These are phyloP conservation scores for Alternaria consortialis DNA, from an alignment of 2,329 filamentous ascomycete species.

Conservation along the genomic window DNA sequence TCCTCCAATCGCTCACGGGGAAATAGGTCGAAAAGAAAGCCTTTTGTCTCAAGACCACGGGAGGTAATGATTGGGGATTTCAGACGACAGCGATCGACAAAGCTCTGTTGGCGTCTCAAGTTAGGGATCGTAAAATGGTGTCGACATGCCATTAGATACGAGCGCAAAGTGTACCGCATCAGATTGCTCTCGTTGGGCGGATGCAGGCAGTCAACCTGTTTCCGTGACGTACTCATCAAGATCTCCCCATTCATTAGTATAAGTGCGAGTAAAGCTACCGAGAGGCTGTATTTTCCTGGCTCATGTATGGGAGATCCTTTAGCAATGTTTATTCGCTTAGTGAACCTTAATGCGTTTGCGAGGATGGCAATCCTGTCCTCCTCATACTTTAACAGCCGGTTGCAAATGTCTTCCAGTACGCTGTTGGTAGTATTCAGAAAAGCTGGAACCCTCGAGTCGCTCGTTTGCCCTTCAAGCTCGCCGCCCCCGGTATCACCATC, in stretches of 20 bases:
- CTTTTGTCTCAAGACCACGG: conserved; percentile 19
- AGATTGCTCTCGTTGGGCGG: not conserved
- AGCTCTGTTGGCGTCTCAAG: conserved; percentile 13
- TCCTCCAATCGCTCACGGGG: not conserved
- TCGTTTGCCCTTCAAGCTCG: not conserved
- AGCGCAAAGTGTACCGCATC: conserved; percentile 8
- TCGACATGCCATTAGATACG: conserved; percentile 10
- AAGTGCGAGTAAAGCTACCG: conserved; percentile 22
- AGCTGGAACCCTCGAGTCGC: not conserved
- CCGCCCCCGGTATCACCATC: not conserved
- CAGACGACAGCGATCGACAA: conserved; percentile 28
- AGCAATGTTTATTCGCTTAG: conserved; percentile 19
- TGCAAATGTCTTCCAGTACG: conserved; percentile 27
- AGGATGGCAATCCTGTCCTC: conserved; percentile 28
- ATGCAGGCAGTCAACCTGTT: not conserved
- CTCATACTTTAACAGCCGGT: conserved; percentile 18
- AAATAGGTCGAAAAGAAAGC: conserved; percentile 18
- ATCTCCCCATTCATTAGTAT: conserved; percentile 32
- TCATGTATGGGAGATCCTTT: conserved; percentile 1
- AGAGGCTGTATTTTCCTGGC: conserved; percentile 21
- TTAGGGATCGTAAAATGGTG: conserved; percentile 17
- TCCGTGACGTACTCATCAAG: not conserved
- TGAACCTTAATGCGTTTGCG: conserved; percentile 26
- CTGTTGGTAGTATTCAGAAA: conserved; percentile 25
- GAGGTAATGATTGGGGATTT: conserved; percentile 10